These are phyloP conservation scores for Fomitopsis serialis DNA, from an alignment of 768 basidiomycete species.

Conservation along the genomic window DNA sequence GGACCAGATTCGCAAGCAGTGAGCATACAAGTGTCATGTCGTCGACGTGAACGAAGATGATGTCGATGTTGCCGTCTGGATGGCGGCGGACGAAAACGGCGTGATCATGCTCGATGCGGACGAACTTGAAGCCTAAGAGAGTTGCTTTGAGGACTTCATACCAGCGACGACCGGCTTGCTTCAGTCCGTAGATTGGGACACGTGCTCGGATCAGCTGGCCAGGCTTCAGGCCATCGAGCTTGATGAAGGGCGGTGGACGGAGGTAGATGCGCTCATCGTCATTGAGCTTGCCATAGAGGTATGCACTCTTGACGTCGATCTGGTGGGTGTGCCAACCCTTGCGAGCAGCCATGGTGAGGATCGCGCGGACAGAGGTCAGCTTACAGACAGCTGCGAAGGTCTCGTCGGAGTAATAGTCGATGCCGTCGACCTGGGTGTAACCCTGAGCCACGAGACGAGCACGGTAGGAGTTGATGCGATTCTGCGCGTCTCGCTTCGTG, in stretches of 20 bases:
- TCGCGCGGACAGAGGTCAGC: constrained; percentile 20
- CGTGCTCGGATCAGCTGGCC: background rate
- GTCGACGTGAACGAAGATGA: constrained; percentile 16
- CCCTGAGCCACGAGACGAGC: constrained; percentile 31
- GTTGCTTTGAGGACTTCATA: no score
- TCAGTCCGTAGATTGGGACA: constrained; percentile 3
- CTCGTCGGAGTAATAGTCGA: constrained; percentile 25
- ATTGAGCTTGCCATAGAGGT: constrained; percentile 21
- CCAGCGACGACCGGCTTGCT: constrained; percentile 10
- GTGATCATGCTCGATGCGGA: no score
- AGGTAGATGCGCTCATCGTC: constrained; percentile 10
- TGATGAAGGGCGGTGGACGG: constrained; percentile 8
- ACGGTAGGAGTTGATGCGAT: constrained; percentile 27
- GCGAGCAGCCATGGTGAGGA: constrained; percentile 24
- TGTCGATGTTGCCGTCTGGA: constrained; percentile 5
- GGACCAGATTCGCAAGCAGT: background rate
- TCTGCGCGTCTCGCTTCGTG: no score
- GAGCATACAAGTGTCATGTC: constrained; percentile 8
- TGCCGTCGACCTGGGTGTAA: constrained; percentile 26
- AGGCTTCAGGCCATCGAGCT: background rate
- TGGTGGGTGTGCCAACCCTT: constrained; percentile 24
- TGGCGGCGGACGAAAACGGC: no score
- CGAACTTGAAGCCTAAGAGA: no score
- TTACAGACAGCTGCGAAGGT: constrained; percentile 25
- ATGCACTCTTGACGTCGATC: constrained; percentile 29